These are phyloP conservation scores for Craterostigma plantagineum DNA, from an alignment of 257 asterid species.

Conservation along the genomic window DNA sequence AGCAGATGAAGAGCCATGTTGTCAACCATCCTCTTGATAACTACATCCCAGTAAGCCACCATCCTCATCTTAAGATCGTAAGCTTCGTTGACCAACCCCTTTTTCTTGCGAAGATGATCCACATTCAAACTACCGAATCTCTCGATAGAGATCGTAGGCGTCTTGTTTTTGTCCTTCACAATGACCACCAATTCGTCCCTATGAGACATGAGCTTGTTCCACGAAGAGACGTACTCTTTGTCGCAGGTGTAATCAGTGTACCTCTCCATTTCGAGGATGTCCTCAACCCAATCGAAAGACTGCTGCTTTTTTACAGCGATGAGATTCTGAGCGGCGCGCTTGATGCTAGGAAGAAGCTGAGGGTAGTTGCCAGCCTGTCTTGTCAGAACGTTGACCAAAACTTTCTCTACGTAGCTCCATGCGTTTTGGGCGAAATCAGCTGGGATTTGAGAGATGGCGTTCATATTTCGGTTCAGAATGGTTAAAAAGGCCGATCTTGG, in stretches of 20 bases:
- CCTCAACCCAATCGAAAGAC: background rate
- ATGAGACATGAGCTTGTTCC: constrained; percentile 4
- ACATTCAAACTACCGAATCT: constrained; percentile 11
- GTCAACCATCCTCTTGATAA: constrained; percentile 15
- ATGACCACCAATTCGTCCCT: constrained; percentile 6
- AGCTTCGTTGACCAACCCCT: constrained; percentile 6
- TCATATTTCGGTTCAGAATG: background rate
- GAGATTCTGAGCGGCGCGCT: background rate
- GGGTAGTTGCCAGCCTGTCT: background rate
- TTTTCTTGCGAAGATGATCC: constrained; percentile 7
- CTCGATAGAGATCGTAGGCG: background rate
- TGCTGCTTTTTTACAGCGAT: background rate
- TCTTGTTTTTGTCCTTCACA: background rate
- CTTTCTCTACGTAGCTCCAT: background rate
- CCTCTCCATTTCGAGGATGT: constrained; percentile 1
- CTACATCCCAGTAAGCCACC: constrained; percentile 18
- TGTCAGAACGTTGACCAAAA: background rate
- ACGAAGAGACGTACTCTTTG: background rate
- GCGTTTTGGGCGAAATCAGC: background rate
- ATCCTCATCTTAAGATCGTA: constrained; percentile 19
- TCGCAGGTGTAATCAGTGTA: background rate
- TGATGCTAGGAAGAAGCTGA: background rate
- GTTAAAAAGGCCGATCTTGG: background rate
- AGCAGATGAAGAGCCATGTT: constrained; percentile 17
- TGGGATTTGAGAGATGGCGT: background rate